A percentile compares a stretch with the other conserved stretches of the same genome.
Evolutionary conservation across 805 yeast genomes (phyloP).

Genomic region (Saturnispora sekii): DNA sequence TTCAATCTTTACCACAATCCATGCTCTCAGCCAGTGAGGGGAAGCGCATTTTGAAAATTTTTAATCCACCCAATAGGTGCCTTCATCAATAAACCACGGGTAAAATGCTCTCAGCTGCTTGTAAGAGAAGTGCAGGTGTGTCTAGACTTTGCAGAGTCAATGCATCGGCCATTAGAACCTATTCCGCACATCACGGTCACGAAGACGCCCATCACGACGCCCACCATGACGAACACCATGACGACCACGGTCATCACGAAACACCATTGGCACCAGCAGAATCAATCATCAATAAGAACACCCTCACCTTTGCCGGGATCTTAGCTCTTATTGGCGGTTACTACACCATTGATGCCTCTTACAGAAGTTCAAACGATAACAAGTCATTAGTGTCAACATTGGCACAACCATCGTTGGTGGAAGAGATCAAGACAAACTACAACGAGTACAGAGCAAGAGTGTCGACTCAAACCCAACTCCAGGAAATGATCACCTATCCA

Average conservation of each 20-base stretch:
- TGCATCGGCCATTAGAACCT: slow-evolving; percentile 3
- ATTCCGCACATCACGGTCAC: slow-evolving; percentile 11
- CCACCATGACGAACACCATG: slow-evolving; percentile 13
- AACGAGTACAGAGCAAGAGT: slow-evolving; percentile 19
- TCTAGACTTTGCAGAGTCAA: not conserved
- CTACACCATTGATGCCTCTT: slow-evolving; percentile 39
- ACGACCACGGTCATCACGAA: slow-evolving; percentile 16
- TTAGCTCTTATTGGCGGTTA: slow-evolving; percentile 31
- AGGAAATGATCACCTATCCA: slow-evolving; percentile 15
- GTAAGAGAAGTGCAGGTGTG: not conserved
- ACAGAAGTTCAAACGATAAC: slow-evolving; percentile 35
- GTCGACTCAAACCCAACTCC: slow-evolving; percentile 14
- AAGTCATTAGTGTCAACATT: slow-evolving; percentile 17
- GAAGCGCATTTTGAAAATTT: not conserved
- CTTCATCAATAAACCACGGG: not conserved
- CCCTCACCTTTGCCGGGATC: slow-evolving; percentile 16
- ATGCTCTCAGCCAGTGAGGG: not conserved
- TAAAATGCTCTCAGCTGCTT: not conserved
- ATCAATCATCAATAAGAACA: slow-evolving; percentile 20
- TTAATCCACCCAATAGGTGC: not conserved
- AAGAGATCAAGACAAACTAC: slow-evolving; percentile 18
- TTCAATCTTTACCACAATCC: too few relatives aligned
- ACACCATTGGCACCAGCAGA: slow-evolving; percentile 21
- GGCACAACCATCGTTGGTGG: slow-evolving; percentile 12
- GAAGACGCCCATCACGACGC: slow-evolving; percentile 3